Evolutionary conservation across 192 early-diverging fungal genomes (phyloP).

Genomic region (Haplosporangium gracile): DNA sequence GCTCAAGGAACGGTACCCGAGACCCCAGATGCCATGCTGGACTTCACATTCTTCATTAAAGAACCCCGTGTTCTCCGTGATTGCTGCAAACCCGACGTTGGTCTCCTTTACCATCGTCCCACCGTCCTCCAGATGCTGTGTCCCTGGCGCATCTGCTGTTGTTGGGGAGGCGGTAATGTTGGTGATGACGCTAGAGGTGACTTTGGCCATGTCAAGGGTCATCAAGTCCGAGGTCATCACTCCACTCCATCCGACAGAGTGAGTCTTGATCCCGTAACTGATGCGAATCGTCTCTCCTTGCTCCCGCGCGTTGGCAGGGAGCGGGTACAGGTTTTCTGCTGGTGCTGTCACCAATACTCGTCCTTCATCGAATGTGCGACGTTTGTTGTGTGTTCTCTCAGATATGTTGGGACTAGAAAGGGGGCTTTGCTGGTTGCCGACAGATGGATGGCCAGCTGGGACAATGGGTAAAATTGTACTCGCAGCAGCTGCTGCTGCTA

Average conservation of each 20-base stretch:
- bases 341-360: conserved; percentile 25
- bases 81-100: conserved; percentile 52
- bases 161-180: background rate
- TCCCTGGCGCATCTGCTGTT: background rate
- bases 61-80: conserved; percentile 34
- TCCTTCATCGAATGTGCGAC: background rate
- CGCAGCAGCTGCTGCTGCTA: background rate
- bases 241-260: conserved; percentile 50
- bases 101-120: conserved; percentile 47
- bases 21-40: conserved; percentile 52
- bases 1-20: conserved; percentile 33
- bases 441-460: background rate
- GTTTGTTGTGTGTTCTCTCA: background rate
- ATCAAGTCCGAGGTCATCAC: conserved; percentile 51
- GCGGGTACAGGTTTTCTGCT: conserved; percentile 39
- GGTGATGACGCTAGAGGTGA: background rate
- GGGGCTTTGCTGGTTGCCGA: background rate
- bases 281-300: conserved; percentile 29
- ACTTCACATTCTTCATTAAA: conserved; percentile 51
- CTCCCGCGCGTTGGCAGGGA: conserved; percentile 12
- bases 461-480: background rate
- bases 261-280: conserved; percentile 50
- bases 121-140: background rate
- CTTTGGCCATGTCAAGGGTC: conserved; percentile 49
- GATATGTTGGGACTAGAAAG: background rate